These are phyloP conservation scores for Gentiana macrophylla DNA, from an alignment of 257 asterid genomes.

Conservation along the genomic window DNA sequence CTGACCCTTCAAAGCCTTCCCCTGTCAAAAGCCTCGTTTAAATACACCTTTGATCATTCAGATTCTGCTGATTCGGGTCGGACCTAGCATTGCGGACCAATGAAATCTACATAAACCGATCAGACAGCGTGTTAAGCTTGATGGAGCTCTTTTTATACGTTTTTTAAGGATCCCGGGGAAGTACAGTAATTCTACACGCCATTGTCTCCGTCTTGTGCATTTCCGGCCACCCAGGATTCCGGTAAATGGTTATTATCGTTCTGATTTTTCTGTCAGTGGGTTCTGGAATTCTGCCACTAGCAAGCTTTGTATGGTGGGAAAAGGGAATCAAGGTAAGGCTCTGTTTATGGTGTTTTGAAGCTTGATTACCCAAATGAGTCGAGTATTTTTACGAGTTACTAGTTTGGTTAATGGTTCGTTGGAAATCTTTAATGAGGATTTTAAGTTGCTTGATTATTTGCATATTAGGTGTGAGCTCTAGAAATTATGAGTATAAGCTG, in stretches of 20 bases:
- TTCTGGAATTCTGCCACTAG: slow-evolving; percentile 72
- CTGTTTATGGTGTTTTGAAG: slow-evolving; percentile 49
- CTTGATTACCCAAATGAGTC: slow-evolving; percentile 64
- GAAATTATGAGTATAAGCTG: slow-evolving; percentile 58
- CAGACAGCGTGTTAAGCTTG: slow-evolving; percentile 41
- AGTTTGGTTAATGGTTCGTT: slow-evolving; percentile 71
- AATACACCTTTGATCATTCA: slow-evolving; percentile 13
- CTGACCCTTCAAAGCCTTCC: slow-evolving; percentile 20
- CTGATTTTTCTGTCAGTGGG: slow-evolving; percentile 37
- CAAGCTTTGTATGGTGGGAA: slow-evolving; percentile 77
- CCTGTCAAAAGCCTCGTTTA: slow-evolving; percentile 29
- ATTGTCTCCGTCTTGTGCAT: slow-evolving; percentile 52
- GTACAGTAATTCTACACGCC: slow-evolving; percentile 37
- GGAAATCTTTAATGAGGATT: slow-evolving; percentile 21
- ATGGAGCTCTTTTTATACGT: slow-evolving; percentile 26
- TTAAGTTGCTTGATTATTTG: slow-evolving; percentile 17
- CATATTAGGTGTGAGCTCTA: slow-evolving; percentile 55
- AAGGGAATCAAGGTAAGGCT: slow-evolving; percentile 31
- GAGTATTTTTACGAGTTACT: slow-evolving; percentile 24
- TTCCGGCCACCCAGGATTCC: slow-evolving; percentile 64
- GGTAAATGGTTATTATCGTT: slow-evolving; percentile 13
- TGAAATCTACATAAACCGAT: slow-evolving; percentile 35
- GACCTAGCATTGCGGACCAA: slow-evolving; percentile 30
- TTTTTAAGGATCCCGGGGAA: slow-evolving; percentile 5
- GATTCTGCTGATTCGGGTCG: slow-evolving; percentile 9